A percentile compares a stretch with the other conserved stretches of the same genome.
Conservation (phyloP, 108 stramenopile genomes). For the Epithemia pelagica region DNA sequence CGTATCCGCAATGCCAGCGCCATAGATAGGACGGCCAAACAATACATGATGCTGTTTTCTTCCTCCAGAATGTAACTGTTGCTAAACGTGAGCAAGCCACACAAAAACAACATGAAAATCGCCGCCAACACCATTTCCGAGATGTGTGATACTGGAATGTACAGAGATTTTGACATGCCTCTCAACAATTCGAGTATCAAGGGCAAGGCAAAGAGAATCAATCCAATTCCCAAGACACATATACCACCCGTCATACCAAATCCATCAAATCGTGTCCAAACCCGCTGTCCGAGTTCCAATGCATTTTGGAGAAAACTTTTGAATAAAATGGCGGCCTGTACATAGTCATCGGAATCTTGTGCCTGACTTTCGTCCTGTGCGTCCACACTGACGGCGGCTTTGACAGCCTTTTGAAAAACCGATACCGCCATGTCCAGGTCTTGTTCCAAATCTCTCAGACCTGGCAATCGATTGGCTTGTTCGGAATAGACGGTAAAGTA, state of each 20-base stretch:
- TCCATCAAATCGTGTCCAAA: conserved; percentile 83
- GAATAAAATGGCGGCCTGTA: conserved; percentile 63
- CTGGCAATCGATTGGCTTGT: conserved; percentile 57
- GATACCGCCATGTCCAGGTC: conserved; percentile 50
- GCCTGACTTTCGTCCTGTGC: conserved; percentile 38
- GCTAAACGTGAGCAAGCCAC: conserved; percentile 66
- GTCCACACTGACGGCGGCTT: conserved; percentile 15
- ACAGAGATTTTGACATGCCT: too few relatives aligned
- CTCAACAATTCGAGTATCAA: conserved; percentile 1
- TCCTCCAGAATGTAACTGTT: conserved; percentile 78
- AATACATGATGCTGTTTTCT: conserved; percentile 54
- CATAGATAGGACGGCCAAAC: conserved; percentile 49
- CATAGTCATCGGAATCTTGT: conserved; percentile 44
- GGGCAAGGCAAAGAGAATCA: conserved; percentile 19
- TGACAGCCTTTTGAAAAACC: conserved; percentile 45
- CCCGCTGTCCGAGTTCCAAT: conserved; percentile 65
- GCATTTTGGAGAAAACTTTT: conserved; percentile 67
- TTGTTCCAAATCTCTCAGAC: conserved; percentile 44
- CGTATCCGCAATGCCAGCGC: conserved; percentile 21
- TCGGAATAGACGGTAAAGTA: conserved; percentile 69
- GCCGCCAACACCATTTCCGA: conserved; percentile 29
- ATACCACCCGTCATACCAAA: conserved; percentile 67
- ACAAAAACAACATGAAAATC: conserved; percentile 50
- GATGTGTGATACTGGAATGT: conserved; percentile 17
- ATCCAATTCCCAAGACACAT: conserved; percentile 33